These are phyloP conservation scores for Withania somnifera DNA, from an alignment of 305 asterid genomes.

Conservation along the genomic window DNA sequence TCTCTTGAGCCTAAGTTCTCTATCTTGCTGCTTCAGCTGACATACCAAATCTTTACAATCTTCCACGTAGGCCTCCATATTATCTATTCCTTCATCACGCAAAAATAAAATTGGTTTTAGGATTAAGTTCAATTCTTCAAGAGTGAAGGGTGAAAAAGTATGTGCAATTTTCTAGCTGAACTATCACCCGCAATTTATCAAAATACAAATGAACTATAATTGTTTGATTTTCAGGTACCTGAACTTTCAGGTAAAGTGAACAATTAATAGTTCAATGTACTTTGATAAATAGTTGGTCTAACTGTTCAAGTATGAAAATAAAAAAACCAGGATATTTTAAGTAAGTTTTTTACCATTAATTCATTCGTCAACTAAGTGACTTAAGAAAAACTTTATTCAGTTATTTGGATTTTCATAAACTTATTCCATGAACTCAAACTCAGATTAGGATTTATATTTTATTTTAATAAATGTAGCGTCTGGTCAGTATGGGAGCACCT, in stretches of 20 bases:
- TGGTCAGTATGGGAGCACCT: background rate
- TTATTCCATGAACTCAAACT: background rate
- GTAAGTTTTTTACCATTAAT: no score
- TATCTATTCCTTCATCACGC: background rate
- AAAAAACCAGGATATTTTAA: no score
- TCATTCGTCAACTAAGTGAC: no score
- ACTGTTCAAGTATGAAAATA: no score
- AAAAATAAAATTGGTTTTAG: background rate
- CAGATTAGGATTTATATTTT: background rate
- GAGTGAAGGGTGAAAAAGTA: no score
- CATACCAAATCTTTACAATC: constrained; percentile 30
- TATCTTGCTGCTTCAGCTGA: constrained; percentile 35
- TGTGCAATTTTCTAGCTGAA: no score
- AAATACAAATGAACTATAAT: no score
- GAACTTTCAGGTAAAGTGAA: no score
- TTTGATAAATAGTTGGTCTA: no score
- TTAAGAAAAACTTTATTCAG: background rate
- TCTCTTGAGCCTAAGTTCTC: constrained; percentile 46
- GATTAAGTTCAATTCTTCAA: background rate
- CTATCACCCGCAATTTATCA: no score
- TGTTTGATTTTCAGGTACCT: no score
- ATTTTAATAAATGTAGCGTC: background rate
- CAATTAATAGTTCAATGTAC: no score
- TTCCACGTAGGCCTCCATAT: constrained; percentile 13
- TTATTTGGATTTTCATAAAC: background rate